These are phyloP conservation scores for Echeveria elegans DNA, from an alignment of 164 flowering plant species.

Conservation along the genomic window DNA sequence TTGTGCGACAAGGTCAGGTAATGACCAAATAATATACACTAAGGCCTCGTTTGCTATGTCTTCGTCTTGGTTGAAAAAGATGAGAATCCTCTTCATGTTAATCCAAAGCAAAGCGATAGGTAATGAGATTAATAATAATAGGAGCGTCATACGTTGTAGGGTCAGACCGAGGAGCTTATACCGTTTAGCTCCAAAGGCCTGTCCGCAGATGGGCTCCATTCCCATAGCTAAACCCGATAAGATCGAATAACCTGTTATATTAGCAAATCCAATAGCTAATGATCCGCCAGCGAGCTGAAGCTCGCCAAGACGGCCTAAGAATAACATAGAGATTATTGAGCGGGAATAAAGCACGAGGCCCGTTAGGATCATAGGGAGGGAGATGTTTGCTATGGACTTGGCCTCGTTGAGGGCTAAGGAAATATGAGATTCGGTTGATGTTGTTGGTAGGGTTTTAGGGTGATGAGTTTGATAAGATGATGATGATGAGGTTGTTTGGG, in stretches of 20 bases:
- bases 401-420: slow-evolving; percentile 32
- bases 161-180: slow-evolving; percentile 52
- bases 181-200: slow-evolving; percentile 65
- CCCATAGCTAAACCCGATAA: slow-evolving; percentile 75
- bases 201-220: slow-evolving; percentile 88
- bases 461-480: background rate
- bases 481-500: background rate
- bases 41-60: slow-evolving; percentile 52
- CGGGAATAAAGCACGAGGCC: slow-evolving; percentile 63
- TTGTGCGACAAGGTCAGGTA: slow-evolving; percentile 58
- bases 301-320: slow-evolving; percentile 68
- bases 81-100: slow-evolving; percentile 42
- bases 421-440: slow-evolving; percentile 20
- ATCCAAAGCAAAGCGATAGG: slow-evolving; percentile 55
- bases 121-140: slow-evolving; percentile 39
- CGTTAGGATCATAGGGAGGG: slow-evolving; percentile 59
- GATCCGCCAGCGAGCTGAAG: slow-evolving; percentile 64
- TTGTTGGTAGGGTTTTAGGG: slow-evolving; percentile 13
- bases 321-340: slow-evolving; percentile 73
- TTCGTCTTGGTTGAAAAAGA: slow-evolving; percentile 44
- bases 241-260: slow-evolving; percentile 78
- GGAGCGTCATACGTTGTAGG: slow-evolving; percentile 42
- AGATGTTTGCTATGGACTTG: slow-evolving; percentile 35
- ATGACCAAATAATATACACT: slow-evolving; percentile 40
- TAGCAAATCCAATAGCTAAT: slow-evolving; percentile 67